Evolutionary conservation across 2,329 filamentous ascomycete genomes (phyloP).

Genomic region (Fusarium secorum): DNA sequence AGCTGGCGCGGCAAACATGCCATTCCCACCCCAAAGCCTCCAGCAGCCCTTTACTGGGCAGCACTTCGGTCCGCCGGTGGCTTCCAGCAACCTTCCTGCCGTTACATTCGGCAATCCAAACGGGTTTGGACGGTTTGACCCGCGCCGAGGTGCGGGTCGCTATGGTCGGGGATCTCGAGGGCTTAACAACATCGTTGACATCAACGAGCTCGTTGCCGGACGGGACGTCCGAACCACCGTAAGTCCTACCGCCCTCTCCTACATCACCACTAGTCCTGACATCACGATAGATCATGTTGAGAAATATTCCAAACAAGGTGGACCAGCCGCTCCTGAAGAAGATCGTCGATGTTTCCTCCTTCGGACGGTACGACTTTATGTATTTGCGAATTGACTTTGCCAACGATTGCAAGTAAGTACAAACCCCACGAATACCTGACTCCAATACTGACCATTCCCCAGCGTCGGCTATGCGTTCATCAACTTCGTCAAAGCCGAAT

Average conservation of each 20-base stretch:
- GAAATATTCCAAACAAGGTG: constrained; percentile 93
- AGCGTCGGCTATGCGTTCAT: constrained; percentile 98
- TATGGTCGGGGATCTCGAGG: not conserved
- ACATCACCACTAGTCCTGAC: not conserved
- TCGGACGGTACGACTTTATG: constrained; percentile 90
- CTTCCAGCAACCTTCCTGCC: accelerated
- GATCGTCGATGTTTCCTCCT: constrained; percentile 79
- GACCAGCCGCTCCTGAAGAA: constrained; percentile 78
- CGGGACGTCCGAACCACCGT: constrained; percentile 80
- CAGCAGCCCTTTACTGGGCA: constrained; percentile 35
- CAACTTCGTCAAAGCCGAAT: constrained; percentile 79
- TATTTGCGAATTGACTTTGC: constrained; percentile 91
- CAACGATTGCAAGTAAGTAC: constrained; percentile 80
- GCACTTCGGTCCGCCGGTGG: accelerated
- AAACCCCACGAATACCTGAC: not conserved
- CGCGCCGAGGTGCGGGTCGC: constrained; percentile 23
- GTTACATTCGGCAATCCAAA: not conserved
- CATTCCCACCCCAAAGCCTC: not conserved
- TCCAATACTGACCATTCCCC: constrained; percentile 39
- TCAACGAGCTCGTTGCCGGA: constrained; percentile 53
- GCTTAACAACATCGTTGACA: constrained; percentile 66
- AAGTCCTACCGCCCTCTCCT: constrained; percentile 44
- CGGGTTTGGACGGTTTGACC: constrained; percentile 24
- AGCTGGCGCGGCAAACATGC: constrained; percentile 10
- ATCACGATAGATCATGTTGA: constrained; percentile 78